Base-by-base conservation (phyloP, 169 alveolate genomes). In the Babesia sp. region DNA sequence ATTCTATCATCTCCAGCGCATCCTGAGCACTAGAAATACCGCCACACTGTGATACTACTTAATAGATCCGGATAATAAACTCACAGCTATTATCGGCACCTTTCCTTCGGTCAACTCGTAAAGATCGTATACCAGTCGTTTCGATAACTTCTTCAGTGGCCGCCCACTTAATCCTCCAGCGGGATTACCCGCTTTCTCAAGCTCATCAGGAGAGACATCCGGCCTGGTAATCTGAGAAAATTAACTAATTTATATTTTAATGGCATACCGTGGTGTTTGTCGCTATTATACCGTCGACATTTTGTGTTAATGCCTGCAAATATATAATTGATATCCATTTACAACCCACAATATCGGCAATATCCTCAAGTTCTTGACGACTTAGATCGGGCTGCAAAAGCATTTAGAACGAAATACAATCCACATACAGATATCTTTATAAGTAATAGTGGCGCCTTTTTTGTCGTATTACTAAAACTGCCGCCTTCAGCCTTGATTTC, bases 111-210 rank as follows among this genome's bases (percentile, higher is more conserved):
- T 91, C 39, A 87, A 70, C 55, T 57, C 67, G 79, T 92, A 92
- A 88, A 91, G 81, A 16, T 92, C 93, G n/a, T 80, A 69, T 44
- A 92, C 93, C 34, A 90, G 51, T 33, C 66, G 56, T 0, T 91
- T 90, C 20, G 96, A 87, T 36, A 82, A 37, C 20, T 84, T 89
- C 60, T 85, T 86, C 53, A 92, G 39, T 3, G 92, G 92, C 53
- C 72, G 58, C 11, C 96, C 96, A 60, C 95, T 91, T 18, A 92
- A 87, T 26, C 96, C 96, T 42, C 96, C 96, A 8, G 54, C 48
- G 11, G 77, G 72, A 18, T 71, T 39, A 9, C 85, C 85, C 41
- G 64, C 48, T 26, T 6, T 51, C 16, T 24, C 37, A 51, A 58
- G 46, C 42, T 84, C 82, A 53, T 33, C 78, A 4, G 54, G 22